phyloP scores from a whole-genome alignment of 2,329 filamentous ascomycete genomes.

The Rhytidhysteron rufulum region DNA sequence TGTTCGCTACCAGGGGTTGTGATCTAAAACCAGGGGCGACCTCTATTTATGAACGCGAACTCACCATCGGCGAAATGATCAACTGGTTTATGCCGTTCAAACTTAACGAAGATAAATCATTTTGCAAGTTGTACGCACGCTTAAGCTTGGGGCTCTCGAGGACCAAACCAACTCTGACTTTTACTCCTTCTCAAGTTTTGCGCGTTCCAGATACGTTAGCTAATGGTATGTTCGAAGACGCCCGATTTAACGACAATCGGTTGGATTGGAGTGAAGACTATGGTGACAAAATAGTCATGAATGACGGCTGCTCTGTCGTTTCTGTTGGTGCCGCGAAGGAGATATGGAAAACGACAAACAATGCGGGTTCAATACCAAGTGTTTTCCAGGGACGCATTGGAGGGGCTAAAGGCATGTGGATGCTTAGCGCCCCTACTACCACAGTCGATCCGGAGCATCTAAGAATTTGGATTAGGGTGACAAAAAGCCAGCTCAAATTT shows the following conservation, averaged over 20 bases:
- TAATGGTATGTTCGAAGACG: slow-evolving; percentile 30
- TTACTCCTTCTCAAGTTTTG: slow-evolving; percentile 35
- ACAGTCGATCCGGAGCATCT: slow-evolving; percentile 38
- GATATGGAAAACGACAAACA: slow-evolving; percentile 50
- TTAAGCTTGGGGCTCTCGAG: slow-evolving; percentile 41
- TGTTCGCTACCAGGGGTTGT: neutral
- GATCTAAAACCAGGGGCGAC: too few relatives aligned
- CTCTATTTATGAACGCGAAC: neutral
- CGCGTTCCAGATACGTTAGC: slow-evolving; percentile 26
- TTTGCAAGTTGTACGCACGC: slow-evolving; percentile 42
- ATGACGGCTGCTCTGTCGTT: slow-evolving; percentile 59
- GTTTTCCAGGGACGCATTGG: slow-evolving; percentile 67
- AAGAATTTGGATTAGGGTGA: slow-evolving; percentile 61
- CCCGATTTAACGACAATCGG: slow-evolving; percentile 31
- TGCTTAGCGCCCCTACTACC: slow-evolving; percentile 52
- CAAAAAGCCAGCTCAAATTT: slow-evolving; percentile 67
- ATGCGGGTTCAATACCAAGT: slow-evolving; percentile 53
- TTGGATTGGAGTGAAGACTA: slow-evolving; percentile 18
- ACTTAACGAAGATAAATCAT: slow-evolving; percentile 31
- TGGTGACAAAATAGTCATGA: slow-evolving; percentile 34
- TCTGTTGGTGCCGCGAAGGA: slow-evolving; percentile 56
- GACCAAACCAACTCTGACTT: slow-evolving; percentile 33
- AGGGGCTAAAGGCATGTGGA: slow-evolving; percentile 73
- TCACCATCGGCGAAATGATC: slow-evolving; percentile 25
- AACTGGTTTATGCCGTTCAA: slow-evolving; percentile 39